Conservation (phyloP, 495 filamentous ascomycete species). For the Glonium stellatum region DNA sequence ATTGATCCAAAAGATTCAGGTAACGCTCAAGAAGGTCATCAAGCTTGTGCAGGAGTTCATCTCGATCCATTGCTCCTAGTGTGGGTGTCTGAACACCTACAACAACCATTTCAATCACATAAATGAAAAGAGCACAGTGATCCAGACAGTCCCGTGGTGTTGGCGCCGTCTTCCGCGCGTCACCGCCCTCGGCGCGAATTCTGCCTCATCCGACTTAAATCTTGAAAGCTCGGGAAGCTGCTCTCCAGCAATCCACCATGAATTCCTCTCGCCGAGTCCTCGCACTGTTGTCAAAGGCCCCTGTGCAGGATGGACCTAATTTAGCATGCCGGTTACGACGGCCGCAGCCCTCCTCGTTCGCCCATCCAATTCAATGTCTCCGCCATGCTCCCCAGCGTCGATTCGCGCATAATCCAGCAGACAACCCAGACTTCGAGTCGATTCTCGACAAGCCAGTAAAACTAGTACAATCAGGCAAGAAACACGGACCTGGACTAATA, state of each 20-base stretch:
- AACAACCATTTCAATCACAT: conserved; percentile 7
- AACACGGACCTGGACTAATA: conserved; percentile 75
- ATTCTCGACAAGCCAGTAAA: conserved; percentile 78
- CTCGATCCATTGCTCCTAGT: background rate
- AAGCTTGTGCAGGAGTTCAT: conserved; percentile 33
- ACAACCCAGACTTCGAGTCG: conserved; percentile 67
- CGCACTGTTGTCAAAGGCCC: conserved; percentile 14
- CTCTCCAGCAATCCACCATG: conserved; percentile 12
- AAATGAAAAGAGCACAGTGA: background rate
- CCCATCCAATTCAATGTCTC: conserved; percentile 16
- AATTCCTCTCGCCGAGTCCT: conserved; percentile 22
- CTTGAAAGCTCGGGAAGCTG: background rate
- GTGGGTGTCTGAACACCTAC: conserved; percentile 1
- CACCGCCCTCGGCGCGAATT: conserved; percentile 2
- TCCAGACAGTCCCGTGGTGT: background rate
- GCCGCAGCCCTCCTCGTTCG: background rate
- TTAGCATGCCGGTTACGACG: background rate
- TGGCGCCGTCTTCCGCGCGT: background rate
- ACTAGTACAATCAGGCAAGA: conserved; percentile 62
- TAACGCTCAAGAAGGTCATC: conserved; percentile 65
- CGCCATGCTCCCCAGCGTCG: conserved; percentile 10
- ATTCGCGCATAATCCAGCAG: conserved; percentile 40
- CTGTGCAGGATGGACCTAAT: conserved; percentile 5
- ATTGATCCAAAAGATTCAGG: conserved; percentile 60
- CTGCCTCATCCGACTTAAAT: conserved; percentile 2